Base-by-base conservation (phyloP, 2,329 filamentous ascomycete species). In the Clathrospora elynae region DNA sequence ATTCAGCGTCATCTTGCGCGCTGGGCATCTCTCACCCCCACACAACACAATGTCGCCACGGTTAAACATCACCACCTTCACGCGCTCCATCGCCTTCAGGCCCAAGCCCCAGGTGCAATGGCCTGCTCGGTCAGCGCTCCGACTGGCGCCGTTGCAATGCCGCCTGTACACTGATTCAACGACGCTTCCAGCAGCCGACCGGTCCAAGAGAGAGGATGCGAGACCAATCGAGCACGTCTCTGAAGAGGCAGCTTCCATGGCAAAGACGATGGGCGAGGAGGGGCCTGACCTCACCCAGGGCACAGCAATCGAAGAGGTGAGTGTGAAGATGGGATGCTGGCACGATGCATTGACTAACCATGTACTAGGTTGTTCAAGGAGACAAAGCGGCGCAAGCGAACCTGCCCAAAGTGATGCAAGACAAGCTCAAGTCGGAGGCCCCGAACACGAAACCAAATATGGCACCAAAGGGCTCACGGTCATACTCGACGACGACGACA, bases 331-430 rank as follows among this genome's bases (percentile, higher is more conserved):
- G 18, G 16, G 18, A 2, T 11, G 16, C 20, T 20, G 18, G 16
- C 6, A 19, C 19, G 18, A 23, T 13, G 34, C 31, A 36, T 14
- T 18, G 17, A 44, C 51, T 61, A 32, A 66, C 44, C 13, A 3
- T 24, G 6, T 34, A 23, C 11, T 56, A 87, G 83, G 78, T 87
- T 43, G 74, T 88, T 24, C 74, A 80, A 62, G 78, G 81, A 34
- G 84, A 87, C 59, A 77, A 81, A 61, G 76, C 83, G 42, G 77
- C 78, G 20, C 72, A 77, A 54, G 78, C 85, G 49, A 80, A 85
- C 35, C 80, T 84, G 7, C 84, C 85, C 7, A 79, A 87, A 66
- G 79, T 88, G 16, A 77, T 88, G 71, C 79, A 85, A 60, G 78
- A 86, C 51, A 75, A 80, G 46, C 67, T 81, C 16, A 77, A 78